These are phyloP conservation scores for Cyclanthera cordifolia DNA, from an alignment of 306 rosid genomes.

Conservation along the genomic window DNA sequence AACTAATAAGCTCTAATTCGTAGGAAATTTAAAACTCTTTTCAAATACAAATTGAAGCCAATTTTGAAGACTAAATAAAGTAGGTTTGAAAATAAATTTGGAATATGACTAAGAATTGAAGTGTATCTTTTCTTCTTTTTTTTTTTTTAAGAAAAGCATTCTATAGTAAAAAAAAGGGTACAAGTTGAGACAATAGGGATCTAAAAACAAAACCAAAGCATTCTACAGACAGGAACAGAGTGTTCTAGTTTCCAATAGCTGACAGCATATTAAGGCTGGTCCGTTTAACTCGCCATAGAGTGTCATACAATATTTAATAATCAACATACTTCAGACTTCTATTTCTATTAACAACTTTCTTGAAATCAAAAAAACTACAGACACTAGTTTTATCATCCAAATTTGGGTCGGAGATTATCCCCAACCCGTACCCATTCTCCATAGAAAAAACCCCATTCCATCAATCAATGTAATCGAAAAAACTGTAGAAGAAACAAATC, in stretches of 20 bases:
- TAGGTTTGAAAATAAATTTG: too few relatives aligned
- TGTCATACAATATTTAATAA: not conserved
- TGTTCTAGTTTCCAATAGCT: not conserved
- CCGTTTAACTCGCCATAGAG: not conserved
- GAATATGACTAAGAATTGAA: too few relatives aligned
- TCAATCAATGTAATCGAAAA: not conserved
- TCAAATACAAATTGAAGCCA: too few relatives aligned
- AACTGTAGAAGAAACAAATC: not conserved
- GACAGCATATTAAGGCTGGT: not conserved
- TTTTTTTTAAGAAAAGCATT: too few relatives aligned
- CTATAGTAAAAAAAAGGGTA: too few relatives aligned
- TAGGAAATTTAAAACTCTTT: too few relatives aligned
- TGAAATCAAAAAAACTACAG: not conserved
- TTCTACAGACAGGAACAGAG: not conserved
- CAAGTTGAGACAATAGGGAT: too few relatives aligned
- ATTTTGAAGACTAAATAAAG: too few relatives aligned
- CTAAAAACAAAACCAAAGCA: too few relatives aligned
- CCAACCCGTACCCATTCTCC: too few relatives aligned
- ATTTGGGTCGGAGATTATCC: not conserved
- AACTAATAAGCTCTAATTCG: too few relatives aligned
- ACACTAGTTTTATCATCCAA: not conserved
- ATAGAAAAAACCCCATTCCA: not conserved
- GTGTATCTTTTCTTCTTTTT: too few relatives aligned
- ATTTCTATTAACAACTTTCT: not conserved
- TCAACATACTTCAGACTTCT: not conserved